Percentiles rank a stretch among this genome's conserved stretches.
Conservation (phyloP, 306 rosid genomes). For the Dalbergia cultrata region DNA sequence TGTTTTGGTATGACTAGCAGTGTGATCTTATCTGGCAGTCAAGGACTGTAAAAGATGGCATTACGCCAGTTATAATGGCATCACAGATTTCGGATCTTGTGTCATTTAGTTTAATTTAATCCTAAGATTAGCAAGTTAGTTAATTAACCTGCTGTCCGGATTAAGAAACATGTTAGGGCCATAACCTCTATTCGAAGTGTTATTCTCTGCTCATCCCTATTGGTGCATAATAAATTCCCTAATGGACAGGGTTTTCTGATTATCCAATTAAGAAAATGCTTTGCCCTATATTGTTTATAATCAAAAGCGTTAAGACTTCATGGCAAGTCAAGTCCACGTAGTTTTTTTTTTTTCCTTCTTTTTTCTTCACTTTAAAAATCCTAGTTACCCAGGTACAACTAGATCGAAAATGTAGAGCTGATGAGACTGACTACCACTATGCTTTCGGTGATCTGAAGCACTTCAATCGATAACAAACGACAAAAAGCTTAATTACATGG, state of each 20-base stretch:
- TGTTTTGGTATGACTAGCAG: slow-evolving; percentile 46
- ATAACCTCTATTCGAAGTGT: slow-evolving; percentile 38
- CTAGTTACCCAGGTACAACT: neutral
- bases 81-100: slow-evolving; percentile 80
- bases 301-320: slow-evolving; percentile 37
- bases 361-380: neutral
- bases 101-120: slow-evolving; percentile 56
- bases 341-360: neutral
- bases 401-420: neutral
- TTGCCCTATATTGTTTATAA: neutral
- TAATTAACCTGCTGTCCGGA: slow-evolving; percentile 26
- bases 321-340: slow-evolving; percentile 34
- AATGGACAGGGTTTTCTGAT: slow-evolving; percentile 40
- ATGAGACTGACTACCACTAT: neutral
- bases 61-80: slow-evolving; percentile 55
- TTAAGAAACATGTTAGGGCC: slow-evolving; percentile 50
- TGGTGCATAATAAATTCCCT: slow-evolving; percentile 39
- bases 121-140: slow-evolving; percentile 18
- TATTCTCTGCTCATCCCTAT: slow-evolving; percentile 35
- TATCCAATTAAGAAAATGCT: slow-evolving; percentile 31
- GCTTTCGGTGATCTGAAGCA: slow-evolving; percentile 24
- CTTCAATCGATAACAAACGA: slow-evolving; percentile 30
- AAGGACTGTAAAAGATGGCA: slow-evolving; percentile 53
- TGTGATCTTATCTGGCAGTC: slow-evolving; percentile 55
- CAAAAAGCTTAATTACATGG: slow-evolving; percentile 37